Base-by-base conservation (phyloP, 164 flowering plant species). In the Amborella trichopoda region DNA sequence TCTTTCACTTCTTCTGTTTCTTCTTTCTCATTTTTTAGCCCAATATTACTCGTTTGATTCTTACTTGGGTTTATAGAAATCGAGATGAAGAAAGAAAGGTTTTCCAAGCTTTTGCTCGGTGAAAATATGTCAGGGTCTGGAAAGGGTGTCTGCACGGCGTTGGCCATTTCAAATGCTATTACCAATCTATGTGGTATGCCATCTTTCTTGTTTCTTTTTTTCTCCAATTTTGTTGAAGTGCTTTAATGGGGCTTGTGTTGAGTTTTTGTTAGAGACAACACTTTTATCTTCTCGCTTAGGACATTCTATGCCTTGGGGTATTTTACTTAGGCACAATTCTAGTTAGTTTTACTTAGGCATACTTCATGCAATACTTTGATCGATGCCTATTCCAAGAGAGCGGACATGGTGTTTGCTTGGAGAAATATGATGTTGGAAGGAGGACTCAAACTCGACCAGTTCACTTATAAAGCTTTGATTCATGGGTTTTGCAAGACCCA, bases 101-200 rank as follows among this genome's bases (percentile, higher is more conserved):
- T 88, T 53, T 75, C 97, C 28, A 93, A 83, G 77, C 89, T 93
- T 50, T 54, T 93, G 66, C 59, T 93, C 17, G 99, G 99, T 1
- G 96, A 88, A 65, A 96, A 93, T 69, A 93, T 93, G 99, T 93
- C 97, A 14, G 99, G 99, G 49, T 41, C 87, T 48, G 99, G 97
- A 8, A 85, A 85, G 65, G 99, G 99, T 0, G 99, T 93, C 37
- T 77, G 83, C 67, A 75, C 95, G 1, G 94, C 97, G 1, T 81
- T 85, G 1, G 70, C 96, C 25, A 74, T 93, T 60, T 93, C 99
- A 28, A 93, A 93, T 60, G 65, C 99, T 65, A 85, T 88, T 21
- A 93, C 99, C 46, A 93, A 93, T 47, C 97, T 93, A 32, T 93
- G 81, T 42, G 99, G 99, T 88, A 66, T 20, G 32, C 9, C 19